These are phyloP conservation scores for Yarrowia sp. DNA, from an alignment of 805 yeast species.

Conservation along the genomic window DNA sequence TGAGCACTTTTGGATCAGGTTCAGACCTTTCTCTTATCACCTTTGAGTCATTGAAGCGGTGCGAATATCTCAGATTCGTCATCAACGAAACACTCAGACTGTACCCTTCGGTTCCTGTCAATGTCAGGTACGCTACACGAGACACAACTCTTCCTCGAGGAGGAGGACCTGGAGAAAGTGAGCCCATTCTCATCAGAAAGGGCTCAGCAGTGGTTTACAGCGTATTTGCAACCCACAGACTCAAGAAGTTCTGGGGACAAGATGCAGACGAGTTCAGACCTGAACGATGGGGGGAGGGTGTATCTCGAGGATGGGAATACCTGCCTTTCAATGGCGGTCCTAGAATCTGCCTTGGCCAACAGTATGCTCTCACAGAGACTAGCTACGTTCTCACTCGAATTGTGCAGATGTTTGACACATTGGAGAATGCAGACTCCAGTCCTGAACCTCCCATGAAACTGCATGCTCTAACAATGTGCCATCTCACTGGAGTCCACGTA, in stretches of 20 bases:
- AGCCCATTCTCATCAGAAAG: constrained; percentile 55
- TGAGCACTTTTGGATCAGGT: constrained; percentile 51
- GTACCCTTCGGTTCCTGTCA: constrained; percentile 61
- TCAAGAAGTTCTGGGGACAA: constrained; percentile 53
- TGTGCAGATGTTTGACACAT: constrained; percentile 44
- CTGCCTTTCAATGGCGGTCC: constrained; percentile 66
- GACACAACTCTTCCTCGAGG: constrained; percentile 61
- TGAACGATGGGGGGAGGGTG: constrained; percentile 55
- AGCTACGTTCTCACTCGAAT: constrained; percentile 55
- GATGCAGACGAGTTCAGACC: constrained; percentile 57
- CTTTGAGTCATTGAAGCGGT: constrained; percentile 59
- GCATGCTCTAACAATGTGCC: constrained; percentile 31
- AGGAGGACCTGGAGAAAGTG: constrained; percentile 55
- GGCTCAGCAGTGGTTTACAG: constrained; percentile 55
- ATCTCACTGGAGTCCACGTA: constrained; percentile 8
- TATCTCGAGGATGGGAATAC: constrained; percentile 53
- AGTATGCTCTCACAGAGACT: constrained; percentile 63
- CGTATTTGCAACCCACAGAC: constrained; percentile 56
- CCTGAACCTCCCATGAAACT: constrained; percentile 18
- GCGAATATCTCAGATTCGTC: constrained; percentile 57
- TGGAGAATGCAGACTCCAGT: constrained; percentile 4
- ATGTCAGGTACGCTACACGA: constrained; percentile 55
- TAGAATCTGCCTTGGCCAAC: constrained; percentile 62
- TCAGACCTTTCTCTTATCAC: constrained; percentile 45
- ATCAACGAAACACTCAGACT: constrained; percentile 59